A percentile compares a stretch with the other conserved stretches of the same genome.
These are phyloP conservation scores for Melaleuca alternifolia DNA, from an alignment of 345 rosid genomes.

Conservation along the genomic window DNA sequence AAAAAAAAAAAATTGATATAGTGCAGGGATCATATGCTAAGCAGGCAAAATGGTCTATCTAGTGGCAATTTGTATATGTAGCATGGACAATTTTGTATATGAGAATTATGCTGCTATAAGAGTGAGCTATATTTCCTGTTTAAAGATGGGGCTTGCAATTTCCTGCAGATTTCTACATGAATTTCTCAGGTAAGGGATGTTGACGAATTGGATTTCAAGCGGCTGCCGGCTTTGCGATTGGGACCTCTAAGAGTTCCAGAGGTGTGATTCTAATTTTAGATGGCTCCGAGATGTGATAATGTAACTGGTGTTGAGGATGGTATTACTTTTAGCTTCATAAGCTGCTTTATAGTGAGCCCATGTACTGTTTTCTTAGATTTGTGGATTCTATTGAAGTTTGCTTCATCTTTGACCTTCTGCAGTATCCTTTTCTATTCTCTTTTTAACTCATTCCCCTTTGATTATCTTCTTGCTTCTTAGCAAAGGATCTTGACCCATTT, in stretches of 20 bases:
- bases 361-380: neutral
- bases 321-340: neutral
- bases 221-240: neutral
- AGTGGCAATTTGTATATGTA: neutral
- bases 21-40: neutral
- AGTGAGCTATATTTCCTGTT: neutral
- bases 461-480: neutral
- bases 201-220: neutral
- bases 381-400: neutral
- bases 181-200: neutral
- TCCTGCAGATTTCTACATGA: neutral
- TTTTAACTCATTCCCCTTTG: neutral
- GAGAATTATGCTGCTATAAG: neutral
- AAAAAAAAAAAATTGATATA: neutral
- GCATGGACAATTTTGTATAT: neutral
- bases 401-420: neutral
- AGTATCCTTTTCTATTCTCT: neutral
- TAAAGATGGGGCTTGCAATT: neutral
- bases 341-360: neutral
- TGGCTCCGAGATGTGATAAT: neutral
- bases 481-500: neutral
- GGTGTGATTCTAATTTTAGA: neutral
- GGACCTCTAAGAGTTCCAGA: neutral
- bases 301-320: neutral
- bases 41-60: neutral